phyloP scores from a whole-genome alignment of 176 grass and related monocot species.

The Luzula sylvatica region DNA sequence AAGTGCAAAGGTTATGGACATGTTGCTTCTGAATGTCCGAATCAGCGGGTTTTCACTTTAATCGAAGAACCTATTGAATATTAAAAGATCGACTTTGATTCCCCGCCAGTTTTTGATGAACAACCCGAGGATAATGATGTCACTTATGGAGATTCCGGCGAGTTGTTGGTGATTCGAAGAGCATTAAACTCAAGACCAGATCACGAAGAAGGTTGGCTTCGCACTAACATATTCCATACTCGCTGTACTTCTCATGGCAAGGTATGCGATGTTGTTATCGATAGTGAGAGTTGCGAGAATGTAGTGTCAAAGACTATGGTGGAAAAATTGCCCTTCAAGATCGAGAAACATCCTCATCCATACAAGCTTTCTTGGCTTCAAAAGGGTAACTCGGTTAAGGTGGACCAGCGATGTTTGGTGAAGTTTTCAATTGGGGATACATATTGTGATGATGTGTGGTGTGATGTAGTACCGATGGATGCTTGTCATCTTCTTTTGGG shows the following conservation, averaged over 20 bases:
- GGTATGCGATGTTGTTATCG: slow-evolving; percentile 14
- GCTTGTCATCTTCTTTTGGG: slow-evolving; percentile 12
- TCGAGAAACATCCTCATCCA: not conserved
- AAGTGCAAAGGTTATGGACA: not conserved
- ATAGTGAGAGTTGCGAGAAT: slow-evolving; percentile 10
- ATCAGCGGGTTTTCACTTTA: not conserved
- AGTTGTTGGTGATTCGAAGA: slow-evolving; percentile 3
- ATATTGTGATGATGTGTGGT: slow-evolving; percentile 13
- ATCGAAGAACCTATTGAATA: not conserved
- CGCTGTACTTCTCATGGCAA: slow-evolving; percentile 3
- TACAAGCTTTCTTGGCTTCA: slow-evolving; percentile 7
- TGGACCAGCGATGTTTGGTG: not conserved
- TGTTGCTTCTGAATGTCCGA: not conserved
- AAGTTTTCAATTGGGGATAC: not conserved
- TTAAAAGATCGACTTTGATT: not conserved
- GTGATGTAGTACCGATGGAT: slow-evolving; percentile 14
- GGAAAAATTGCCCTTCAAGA: not conserved
- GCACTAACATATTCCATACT: slow-evolving; percentile 11
- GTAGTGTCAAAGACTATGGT: not conserved
- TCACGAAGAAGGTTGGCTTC: not conserved
- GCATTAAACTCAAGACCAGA: not conserved
- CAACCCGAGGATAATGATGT: not conserved
- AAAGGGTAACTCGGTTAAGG: not conserved
- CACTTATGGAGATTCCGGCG: not conserved
- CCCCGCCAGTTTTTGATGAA: not conserved